Evolutionary conservation across 2,329 filamentous ascomycete species (phyloP), one percentile per base, ranked within the genome.

Genomic region (Penicillium crustosum): DNA sequence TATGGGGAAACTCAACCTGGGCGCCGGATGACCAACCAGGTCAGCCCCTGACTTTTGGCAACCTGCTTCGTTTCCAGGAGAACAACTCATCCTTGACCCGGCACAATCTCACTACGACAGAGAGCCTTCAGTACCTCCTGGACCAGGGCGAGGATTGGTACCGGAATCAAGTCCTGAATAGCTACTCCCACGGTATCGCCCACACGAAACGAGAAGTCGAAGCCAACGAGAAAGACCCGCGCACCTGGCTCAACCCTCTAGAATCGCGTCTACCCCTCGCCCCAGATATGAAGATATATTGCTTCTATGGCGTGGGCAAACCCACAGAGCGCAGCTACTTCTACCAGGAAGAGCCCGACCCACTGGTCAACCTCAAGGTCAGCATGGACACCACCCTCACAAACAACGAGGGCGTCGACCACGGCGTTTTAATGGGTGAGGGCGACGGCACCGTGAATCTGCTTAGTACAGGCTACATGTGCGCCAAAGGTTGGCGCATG

Each of bases 221-320:
- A 69, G 86, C 83, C 51, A 94, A 94, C 71, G 88, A 93, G 68
- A 76, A 85, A n/a, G 83, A 90, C 62, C 86, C 85, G 2, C 81
- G 79, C 49, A 99, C 95, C 72, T 99, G 94, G 94, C 86, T 96
- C 60, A 99, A 99, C 70, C 94, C 94, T 0, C 84, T 97, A n/a
- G 93, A 97, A 73, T 90, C 91, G 0, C 85, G 93, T 2, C 81
- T 97, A 0, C 94, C 94, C 0, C 81, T 91, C 21, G 93, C 94
- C 1, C 93, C 94, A 0, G 90, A 86, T 69, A 80, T 99, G 69
- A 97, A 96, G 73, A 91, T 99, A 13, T 97, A 93, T 77, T 97
- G 94, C 77, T 97, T 99, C 79, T 97, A 99, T 72, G 94, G 82
- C 65, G 86, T 96, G 4, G 93, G 93, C 39, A 99, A 97, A 73